phyloP scores from a whole-genome alignment of 495 filamentous ascomycete species.

The Bacidia gigantensis region DNA sequence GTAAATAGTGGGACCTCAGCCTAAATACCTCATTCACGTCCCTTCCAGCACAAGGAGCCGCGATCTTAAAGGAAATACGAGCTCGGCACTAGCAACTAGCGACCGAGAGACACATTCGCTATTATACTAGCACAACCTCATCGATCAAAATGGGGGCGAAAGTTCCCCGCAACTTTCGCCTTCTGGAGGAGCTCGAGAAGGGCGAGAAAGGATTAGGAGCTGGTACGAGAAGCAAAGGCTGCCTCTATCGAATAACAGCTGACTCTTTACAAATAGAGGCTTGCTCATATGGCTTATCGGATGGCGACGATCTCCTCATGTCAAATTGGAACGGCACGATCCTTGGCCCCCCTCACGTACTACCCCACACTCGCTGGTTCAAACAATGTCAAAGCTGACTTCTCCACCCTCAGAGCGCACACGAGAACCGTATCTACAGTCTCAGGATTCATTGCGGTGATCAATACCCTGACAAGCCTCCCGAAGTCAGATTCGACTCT shows the following conservation, averaged over 20 bases:
- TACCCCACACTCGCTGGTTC: constrained; percentile 20
- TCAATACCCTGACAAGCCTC: constrained; percentile 78
- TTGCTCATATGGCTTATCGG: constrained; percentile 89
- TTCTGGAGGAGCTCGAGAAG: constrained; percentile 96
- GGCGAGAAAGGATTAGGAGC: constrained; percentile 94
- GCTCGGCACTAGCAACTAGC: too few species aligned
- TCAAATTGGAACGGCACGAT: constrained; percentile 98
- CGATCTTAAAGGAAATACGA: too few species aligned
- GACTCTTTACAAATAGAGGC: constrained; percentile 47
- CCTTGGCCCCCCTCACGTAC: constrained; percentile 87
- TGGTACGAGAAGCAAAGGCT: constrained; percentile 37
- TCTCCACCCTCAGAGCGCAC: constrained; percentile 53
- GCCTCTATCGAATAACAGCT: not conserved
- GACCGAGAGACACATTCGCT: too few species aligned
- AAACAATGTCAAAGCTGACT: constrained; percentile 12
- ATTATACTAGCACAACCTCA: not conserved
- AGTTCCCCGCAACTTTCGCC: constrained; percentile 85
- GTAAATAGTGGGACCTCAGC: too few species aligned
- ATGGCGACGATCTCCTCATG: constrained; percentile 93
- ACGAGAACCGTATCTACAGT: constrained; percentile 97
- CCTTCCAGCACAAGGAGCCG: too few species aligned
- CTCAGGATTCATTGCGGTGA: constrained; percentile 92
- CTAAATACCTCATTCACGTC: too few species aligned
- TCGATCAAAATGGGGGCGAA: constrained; percentile 56
- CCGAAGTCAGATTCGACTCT: constrained; percentile 77